Evolutionary conservation across 2,329 filamentous ascomycete genomes (phyloP).

Genomic region (Alternaria rosae): DNA sequence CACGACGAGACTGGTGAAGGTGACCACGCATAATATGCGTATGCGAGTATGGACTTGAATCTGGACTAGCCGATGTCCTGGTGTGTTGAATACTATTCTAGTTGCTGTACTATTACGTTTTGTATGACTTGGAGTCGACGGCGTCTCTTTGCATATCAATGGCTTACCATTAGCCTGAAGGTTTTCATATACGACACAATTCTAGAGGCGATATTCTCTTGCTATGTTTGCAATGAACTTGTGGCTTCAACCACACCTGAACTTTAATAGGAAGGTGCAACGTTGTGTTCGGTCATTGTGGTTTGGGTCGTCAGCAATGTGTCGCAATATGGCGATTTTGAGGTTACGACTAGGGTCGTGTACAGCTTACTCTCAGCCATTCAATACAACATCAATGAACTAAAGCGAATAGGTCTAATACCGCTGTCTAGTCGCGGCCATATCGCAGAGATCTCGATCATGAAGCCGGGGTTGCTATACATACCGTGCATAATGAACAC

Average conservation of each 20-base stretch:
- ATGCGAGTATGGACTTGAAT: background rate
- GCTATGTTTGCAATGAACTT: background rate
- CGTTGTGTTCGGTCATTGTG: background rate
- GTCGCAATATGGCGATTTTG: background rate
- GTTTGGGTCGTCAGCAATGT: background rate
- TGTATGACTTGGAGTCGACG: constrained; percentile 4
- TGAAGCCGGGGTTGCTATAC: background rate
- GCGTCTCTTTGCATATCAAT: background rate
- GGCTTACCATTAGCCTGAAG: background rate
- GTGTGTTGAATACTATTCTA: background rate
- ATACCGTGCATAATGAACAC: background rate
- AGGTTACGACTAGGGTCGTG: background rate
- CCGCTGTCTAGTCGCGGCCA: background rate
- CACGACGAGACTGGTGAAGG: constrained; percentile 41
- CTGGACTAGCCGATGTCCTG: background rate
- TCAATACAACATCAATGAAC: background rate
- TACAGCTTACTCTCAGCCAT: background rate
- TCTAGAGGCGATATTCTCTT: background rate
- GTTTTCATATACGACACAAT: background rate
- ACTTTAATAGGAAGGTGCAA: background rate
- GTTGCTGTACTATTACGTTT: constrained; percentile 12
- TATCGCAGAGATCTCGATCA: background rate
- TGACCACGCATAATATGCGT: constrained; percentile 30
- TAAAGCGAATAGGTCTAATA: background rate
- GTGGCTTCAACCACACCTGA: background rate